A percentile compares a stretch with the other conserved stretches of the same genome.
Conservation (phyloP, 108 stramenopile species). For the Tribonema minus region DNA sequence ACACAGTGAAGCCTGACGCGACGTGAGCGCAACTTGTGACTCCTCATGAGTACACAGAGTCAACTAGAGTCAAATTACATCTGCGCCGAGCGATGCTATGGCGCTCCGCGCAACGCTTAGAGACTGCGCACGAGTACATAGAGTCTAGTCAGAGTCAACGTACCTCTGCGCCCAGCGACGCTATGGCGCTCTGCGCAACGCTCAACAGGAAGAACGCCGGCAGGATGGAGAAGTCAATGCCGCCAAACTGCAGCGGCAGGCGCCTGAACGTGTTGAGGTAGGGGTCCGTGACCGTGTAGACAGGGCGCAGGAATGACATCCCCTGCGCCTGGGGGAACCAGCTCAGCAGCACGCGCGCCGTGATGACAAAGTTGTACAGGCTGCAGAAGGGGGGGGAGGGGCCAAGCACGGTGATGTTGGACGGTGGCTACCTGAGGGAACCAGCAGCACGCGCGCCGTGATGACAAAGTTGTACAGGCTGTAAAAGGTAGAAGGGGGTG, state of each 20-base stretch:
- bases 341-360: slow-evolving; percentile 73
- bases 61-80: no score
- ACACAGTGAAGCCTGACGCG: no score
- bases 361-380: slow-evolving; percentile 80
- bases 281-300: slow-evolving; percentile 80
- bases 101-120: slow-evolving; percentile 21
- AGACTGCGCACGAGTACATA: no score
- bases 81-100: slow-evolving; percentile 33
- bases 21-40: no score
- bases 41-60: no score
- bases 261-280: slow-evolving; percentile 66
- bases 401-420: no score
- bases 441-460: slow-evolving; percentile 74
- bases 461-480: slow-evolving; percentile 76
- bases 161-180: slow-evolving; percentile 39
- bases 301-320: slow-evolving; percentile 67
- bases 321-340: slow-evolving; percentile 77
- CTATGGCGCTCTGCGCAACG: slow-evolving; percentile 25
- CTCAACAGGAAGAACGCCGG: slow-evolving; percentile 29
- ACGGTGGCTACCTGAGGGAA: no score
- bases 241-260: slow-evolving; percentile 25
- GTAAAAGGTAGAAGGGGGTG: background rate
- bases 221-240: slow-evolving; percentile 31
- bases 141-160: no score
- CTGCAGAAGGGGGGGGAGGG: no score